Base-by-base conservation (phyloP, 2,329 filamentous ascomycete species). In the Coleophoma crateriformis region DNA sequence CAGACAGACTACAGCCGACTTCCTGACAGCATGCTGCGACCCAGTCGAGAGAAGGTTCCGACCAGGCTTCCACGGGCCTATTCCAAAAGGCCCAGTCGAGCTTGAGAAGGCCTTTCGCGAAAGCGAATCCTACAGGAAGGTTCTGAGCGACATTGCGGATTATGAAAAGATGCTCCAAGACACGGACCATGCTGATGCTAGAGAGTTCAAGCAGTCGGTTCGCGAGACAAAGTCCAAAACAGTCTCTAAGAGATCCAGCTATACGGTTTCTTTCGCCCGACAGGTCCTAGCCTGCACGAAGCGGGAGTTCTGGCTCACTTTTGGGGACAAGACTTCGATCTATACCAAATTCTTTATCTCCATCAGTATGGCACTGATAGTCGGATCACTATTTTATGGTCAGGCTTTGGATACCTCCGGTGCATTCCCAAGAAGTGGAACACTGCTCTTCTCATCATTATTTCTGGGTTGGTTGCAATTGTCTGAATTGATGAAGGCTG, bases 301-400 rank as follows among this genome's bases (percentile, higher is more conserved):
- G 56, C 79, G 89, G 39, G 87, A 94, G 66, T 84, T 89, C 51
- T 90, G 87, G 85, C 77, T 95, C 32, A 79, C 90, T 27, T 78
- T 80, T 62, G 88, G 88, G 37, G 87, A 95, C 67, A 84, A 77
- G 52, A 83, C 82, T 1, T 85, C 87, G 0, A 74, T 94, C 1
- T 85, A 83, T 65, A 92, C 87, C 38, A 94, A 92, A 57, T 76
- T 87, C 51, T 87, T 90, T 67, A 89, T 90, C 63, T 87, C 90
- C 59, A 68, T 92, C 50, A 78, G 84, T 50, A 88, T 88, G 64
- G 79, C 69, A 49, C 74, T 95, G 10, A 88, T 95, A 53, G 84
- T 91, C 48, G 85, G 87, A 2, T 88, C 85, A 2, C 73, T 94
- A 15, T 94, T 94, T 68, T 88, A 90, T 59, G 87, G 81, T 12